These are phyloP conservation scores for Neopestalotiopsis sp. DNA, from an alignment of 2,329 filamentous ascomycete genomes.

Conservation along the genomic window DNA sequence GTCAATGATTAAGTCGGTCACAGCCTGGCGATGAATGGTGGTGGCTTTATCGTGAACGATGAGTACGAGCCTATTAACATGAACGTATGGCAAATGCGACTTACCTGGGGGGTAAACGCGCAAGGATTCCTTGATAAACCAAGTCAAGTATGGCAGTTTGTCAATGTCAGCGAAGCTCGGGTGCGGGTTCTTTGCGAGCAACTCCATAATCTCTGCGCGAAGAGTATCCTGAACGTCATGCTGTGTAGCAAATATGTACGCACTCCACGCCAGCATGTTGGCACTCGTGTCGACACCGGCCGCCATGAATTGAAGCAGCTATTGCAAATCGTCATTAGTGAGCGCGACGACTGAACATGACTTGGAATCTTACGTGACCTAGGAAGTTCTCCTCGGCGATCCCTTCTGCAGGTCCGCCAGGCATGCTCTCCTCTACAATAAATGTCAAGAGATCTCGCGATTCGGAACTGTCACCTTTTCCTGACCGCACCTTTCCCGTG, in stretches of 20 bases:
- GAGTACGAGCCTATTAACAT: background rate
- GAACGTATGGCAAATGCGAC: background rate
- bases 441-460: constrained; percentile 22
- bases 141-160: constrained; percentile 21
- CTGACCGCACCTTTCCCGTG: background rate
- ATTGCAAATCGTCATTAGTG: background rate
- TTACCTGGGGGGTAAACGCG: background rate
- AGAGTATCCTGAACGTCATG: constrained; percentile 22
- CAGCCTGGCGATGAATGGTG: constrained; percentile 21
- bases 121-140: constrained; percentile 12
- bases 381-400: constrained; percentile 23
- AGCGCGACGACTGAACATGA: too few species aligned
- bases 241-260: constrained; percentile 21
- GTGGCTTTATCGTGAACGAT: background rate
- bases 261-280: constrained; percentile 25
- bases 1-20: constrained; percentile 27
- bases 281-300: constrained; percentile 26
- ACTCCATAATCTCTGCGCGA: constrained; percentile 12
- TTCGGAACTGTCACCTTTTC: constrained; percentile 18
- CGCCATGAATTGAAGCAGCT: constrained; percentile 24
- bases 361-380: constrained; percentile 13
- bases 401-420: constrained; percentile 24
- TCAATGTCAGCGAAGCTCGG: constrained; percentile 34
- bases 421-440: constrained; percentile 23
- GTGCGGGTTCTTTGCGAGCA: constrained; percentile 26